Evolutionary conservation across 2,329 filamentous ascomycete genomes (phyloP), one percentile per base, ranked within the genome.

Genomic region (Drechslerella dactyloides): DNA sequence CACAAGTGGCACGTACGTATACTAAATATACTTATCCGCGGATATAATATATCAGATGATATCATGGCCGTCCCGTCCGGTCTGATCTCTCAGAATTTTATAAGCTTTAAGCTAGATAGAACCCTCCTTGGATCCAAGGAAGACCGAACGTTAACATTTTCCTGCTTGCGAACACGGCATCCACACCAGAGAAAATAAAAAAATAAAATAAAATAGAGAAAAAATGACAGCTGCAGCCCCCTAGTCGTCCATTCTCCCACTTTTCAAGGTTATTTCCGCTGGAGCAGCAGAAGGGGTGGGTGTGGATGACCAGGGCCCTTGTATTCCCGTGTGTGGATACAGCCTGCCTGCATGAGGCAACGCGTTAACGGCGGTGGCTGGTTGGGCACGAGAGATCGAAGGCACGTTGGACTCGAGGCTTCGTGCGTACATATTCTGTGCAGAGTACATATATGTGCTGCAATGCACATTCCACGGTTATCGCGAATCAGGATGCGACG

Each of bases 291-390:
- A n/a, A 8, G 3, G 8, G 8, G 8, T 4, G 27, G 27, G 27
- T 33, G 27, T 33, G 27, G 27, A 55, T 64, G 66, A 64, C 66
- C 64, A 50, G 62, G 62, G 48, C 69, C 65, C 59, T 68, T 69
- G 70, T 68, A 64, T 63, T 62, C 59, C 57, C 73, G 69, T 61
- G 63, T 62, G 66, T 65, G 61, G 61, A 65, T 54, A 53, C 30
- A 48, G 62, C 52, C 33, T 66, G 57, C 62, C 56, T 48, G 74
- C 69, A 74, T 74, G 63, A 68, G 62, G 63, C 65, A 75, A 74
- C 66, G 54, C 54, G 69, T 73, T 69, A 62, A 59, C 73, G 54
- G 66, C 48, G 65, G 65, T 70, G 66, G 66, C 66, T 70, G 66
- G 66, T 70, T 55, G 33, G 15, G 37, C 50, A 53, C 35, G 55